Conservation (phyloP, 352 stramenopile species). For the Phytophthora constricta region DNA sequence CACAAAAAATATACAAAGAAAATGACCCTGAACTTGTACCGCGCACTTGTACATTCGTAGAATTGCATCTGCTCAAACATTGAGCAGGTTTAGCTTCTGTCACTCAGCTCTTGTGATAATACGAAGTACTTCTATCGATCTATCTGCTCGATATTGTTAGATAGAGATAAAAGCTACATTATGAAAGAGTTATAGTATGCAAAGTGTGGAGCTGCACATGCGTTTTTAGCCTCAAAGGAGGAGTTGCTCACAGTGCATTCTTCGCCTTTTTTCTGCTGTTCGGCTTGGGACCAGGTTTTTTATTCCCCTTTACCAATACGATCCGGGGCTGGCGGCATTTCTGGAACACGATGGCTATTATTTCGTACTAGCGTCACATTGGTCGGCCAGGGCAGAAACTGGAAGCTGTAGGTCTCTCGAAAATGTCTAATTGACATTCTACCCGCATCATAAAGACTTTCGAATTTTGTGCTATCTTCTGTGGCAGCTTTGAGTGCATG, state of each 20-base stretch:
- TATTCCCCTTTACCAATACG: background rate
- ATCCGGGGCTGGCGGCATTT: background rate
- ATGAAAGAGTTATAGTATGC: background rate
- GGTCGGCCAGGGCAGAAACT: conserved; percentile 10
- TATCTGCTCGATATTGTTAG: background rate
- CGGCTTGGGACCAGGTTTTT: conserved; percentile 6
- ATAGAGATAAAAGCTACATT: background rate
- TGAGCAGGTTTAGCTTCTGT: background rate
- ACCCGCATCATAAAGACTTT: conserved; percentile 10
- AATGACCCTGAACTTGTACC: background rate
- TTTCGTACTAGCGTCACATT: background rate
- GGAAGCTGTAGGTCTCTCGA: conserved; percentile 1
- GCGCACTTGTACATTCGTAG: background rate
- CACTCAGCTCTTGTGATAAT: background rate
- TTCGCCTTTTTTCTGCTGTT: conserved; percentile 7
- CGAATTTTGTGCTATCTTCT: background rate
- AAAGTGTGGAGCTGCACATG: no score
- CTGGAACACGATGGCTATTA: background rate
- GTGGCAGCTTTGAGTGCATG: conserved; percentile 12
- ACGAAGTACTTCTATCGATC: background rate
- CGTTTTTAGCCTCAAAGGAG: background rate
- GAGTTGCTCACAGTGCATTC: background rate
- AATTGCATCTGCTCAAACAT: background rate
- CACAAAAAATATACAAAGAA: background rate
- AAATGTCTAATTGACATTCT: conserved; percentile 14